Percentiles rank a stretch among this genome's conserved stretches.
Conservation (phyloP, 1,284 basidiomycete genomes). For the Phylloboletellus chloephorus region DNA sequence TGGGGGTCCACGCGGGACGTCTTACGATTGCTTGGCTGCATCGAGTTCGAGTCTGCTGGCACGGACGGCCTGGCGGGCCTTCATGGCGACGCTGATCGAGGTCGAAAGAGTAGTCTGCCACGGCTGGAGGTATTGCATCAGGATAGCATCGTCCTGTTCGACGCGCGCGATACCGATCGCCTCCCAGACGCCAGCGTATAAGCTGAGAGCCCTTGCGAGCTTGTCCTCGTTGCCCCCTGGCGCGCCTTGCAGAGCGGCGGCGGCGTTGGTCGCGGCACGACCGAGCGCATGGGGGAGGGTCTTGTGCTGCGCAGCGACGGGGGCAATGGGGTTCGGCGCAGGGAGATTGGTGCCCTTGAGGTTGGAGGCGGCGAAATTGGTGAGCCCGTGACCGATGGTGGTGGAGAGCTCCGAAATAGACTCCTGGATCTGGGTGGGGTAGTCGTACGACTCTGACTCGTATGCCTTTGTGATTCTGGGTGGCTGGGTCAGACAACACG, state of each 20-base stretch:
- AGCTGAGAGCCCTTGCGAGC: slow-evolving; percentile 70
- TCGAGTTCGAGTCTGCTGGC: slow-evolving; percentile 77
- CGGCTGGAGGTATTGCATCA: slow-evolving; percentile 76
- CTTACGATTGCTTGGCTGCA: slow-evolving; percentile 59
- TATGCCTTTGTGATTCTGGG: slow-evolving; percentile 79
- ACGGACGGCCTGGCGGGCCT: slow-evolving; percentile 84
- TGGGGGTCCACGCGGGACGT: slow-evolving; percentile 1
- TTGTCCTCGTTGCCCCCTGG: slow-evolving; percentile 53
- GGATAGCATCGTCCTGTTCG: slow-evolving; percentile 76
- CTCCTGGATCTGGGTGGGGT: slow-evolving; percentile 74
- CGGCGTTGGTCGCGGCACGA: slow-evolving; percentile 73
- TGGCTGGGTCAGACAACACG: slow-evolving; percentile 8
- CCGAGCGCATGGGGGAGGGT: slow-evolving; percentile 92
- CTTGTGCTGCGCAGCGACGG: slow-evolving; percentile 69
- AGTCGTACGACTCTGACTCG: slow-evolving; percentile 86
- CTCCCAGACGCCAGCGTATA: slow-evolving; percentile 84
- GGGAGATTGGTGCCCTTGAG: slow-evolving; percentile 88
- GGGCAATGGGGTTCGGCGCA: slow-evolving; percentile 59
- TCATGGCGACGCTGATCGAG: slow-evolving; percentile 82
- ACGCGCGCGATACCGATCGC: slow-evolving; percentile 83
- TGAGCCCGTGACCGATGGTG: slow-evolving; percentile 73
- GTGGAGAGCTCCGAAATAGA: slow-evolving; percentile 67
- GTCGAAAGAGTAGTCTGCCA: slow-evolving; percentile 86
- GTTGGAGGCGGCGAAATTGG: slow-evolving; percentile 83
- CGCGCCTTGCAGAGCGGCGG: slow-evolving; percentile 48